Conservation (phyloP, 75 land plant genomes). For the Sequoia sempervirens region DNA sequence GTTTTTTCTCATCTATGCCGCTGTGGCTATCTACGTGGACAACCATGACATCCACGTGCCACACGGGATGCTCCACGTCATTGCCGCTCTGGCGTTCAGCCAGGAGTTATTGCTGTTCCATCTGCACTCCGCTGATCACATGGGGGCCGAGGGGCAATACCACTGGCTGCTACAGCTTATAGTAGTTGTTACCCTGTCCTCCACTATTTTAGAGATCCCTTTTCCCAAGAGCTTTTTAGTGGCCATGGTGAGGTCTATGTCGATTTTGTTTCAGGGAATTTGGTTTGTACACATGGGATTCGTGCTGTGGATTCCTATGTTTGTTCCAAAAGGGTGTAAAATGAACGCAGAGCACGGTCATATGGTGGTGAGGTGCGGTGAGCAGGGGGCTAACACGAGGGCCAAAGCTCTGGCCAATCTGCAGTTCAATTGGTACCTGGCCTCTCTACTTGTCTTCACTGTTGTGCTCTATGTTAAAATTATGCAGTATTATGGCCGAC, state of each 20-base stretch:
- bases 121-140: conserved; percentile 77
- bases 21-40: conserved; percentile 39
- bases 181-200: conserved; percentile 26
- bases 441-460: conserved; percentile 25
- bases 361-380: conserved; percentile 35
- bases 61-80: conserved; percentile 21
- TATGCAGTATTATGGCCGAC: neutral
- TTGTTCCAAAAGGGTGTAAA: conserved; percentile 51
- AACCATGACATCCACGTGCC: neutral
- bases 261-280: conserved; percentile 39
- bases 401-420: conserved; percentile 67
- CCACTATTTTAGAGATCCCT: conserved; percentile 28
- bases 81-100: conserved; percentile 47
- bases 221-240: conserved; percentile 27
- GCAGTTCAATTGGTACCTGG: conserved; percentile 69
- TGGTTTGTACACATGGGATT: conserved; percentile 73
- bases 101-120: conserved; percentile 69
- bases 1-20: conserved; percentile 52
- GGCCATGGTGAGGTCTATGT: conserved; percentile 39
- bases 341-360: conserved; percentile 17
- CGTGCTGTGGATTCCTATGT: conserved; percentile 53
- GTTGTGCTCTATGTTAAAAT: neutral
- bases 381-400: conserved; percentile 22
- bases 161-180: conserved; percentile 80
- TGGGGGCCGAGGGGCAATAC: conserved; percentile 70